These are phyloP conservation scores for Rhododendron griersonianum DNA, from an alignment of 148 eudicot genomes.

Conservation along the genomic window DNA sequence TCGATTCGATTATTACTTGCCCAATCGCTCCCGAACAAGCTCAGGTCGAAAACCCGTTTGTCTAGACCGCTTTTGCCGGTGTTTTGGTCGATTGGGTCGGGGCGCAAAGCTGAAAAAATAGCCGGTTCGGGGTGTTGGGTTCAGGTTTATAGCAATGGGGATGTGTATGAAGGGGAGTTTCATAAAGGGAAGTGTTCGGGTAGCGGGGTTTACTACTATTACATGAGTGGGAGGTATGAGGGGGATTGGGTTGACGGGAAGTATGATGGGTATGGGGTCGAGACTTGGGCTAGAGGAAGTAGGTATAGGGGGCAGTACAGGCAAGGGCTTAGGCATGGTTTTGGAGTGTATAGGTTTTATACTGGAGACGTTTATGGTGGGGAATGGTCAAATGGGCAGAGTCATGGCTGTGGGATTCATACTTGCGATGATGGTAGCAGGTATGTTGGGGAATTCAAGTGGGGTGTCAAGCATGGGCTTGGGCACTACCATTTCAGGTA, in stretches of 20 bases:
- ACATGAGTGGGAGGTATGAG: constrained; percentile 93
- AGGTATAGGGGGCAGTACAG: constrained; percentile 82
- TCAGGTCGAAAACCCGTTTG: constrained; percentile 24
- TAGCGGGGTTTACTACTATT: constrained; percentile 86
- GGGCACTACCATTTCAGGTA: constrained; percentile 97
- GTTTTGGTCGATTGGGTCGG: constrained; percentile 86
- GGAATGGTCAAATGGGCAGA: constrained; percentile 94
- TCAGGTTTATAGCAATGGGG: constrained; percentile 80
- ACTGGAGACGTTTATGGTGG: constrained; percentile 92
- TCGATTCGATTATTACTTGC: constrained; percentile 60
- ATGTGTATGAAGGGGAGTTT: constrained; percentile 90
- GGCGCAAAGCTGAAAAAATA: constrained; percentile 48
- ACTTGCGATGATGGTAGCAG: constrained; percentile 94
- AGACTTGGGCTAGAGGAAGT: constrained; percentile 95
- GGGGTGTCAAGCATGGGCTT: constrained; percentile 98
- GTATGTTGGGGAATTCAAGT: constrained; percentile 92
- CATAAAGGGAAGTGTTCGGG: constrained; percentile 92
- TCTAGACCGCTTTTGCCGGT: constrained; percentile 56
- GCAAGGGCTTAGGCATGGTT: constrained; percentile 91
- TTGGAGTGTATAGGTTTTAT: constrained; percentile 89
- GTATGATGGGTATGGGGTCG: constrained; percentile 92
- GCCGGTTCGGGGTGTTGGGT: constrained; percentile 37
- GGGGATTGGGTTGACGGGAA: constrained; percentile 98
- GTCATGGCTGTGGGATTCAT: constrained; percentile 94
- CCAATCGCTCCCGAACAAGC: constrained; percentile 55